Base-by-base conservation (phyloP, 2,329 filamentous ascomycete genomes). In the Cylindrodendrum hubeiense region DNA sequence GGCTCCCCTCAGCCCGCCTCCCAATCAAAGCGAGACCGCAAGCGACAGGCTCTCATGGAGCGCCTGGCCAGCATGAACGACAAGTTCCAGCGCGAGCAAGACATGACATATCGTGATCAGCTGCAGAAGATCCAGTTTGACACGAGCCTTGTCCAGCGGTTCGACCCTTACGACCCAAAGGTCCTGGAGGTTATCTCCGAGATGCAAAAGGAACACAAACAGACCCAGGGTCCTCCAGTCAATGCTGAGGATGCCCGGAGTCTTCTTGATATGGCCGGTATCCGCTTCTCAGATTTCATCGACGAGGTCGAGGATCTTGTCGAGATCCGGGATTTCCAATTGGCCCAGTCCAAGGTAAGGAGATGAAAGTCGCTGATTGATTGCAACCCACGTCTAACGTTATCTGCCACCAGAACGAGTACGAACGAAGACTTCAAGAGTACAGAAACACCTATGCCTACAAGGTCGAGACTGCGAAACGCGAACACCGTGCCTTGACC, bases 101-200 rank as follows among this genome's bases (percentile, higher is more conserved):
- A 97, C 79, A 85, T 88, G 67, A 90, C 94, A 74, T 98, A 97
- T 79, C 90, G 95, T 67, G 93, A 96, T 70, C 94, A 98, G 80
- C 87, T 98, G 2, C 91, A 96, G 75, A 93, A 93, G 71, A 89
- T 98, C n/a, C 95, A 98, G 81, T 90, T 93, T 69, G 95, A 97
- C 79, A 94, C 95, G 81, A 93, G 89, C 63, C 86, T 97, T 49
- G 93, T 97, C 70, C 90, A 94, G 78, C 90, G 93, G 71, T 93
- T 96, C 56, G 92, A 97, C 75, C 92, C 93, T 1, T 97, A 97
- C 78, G 85, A 86, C 56, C 85, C 90, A 66, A 87, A 89, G 65
- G 89, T 93, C 52, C 85, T 97, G 50, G 91, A 94, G 67, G 88
- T 92, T 61, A 89, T 94, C 67, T 84, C 86, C 55, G 88, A 90